Evolutionary conservation across 129 eudicot species (phyloP), one percentile per base, ranked within the genome.

Genomic region (Centaurea solstitialis): DNA sequence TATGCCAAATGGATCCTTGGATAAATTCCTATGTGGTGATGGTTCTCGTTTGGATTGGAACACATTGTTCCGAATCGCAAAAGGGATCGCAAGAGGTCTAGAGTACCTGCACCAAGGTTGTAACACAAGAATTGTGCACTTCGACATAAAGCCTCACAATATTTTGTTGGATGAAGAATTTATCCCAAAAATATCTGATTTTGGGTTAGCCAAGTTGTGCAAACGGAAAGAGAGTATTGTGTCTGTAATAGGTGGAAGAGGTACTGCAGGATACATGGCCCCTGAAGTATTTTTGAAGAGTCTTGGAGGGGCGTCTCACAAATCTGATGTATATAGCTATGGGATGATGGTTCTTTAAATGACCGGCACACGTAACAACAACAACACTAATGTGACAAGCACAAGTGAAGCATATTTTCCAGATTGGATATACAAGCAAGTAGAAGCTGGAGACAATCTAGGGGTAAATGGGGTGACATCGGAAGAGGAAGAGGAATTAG

Each of bases 211-310:
- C 8, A 82, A 70, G 70, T 45, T 86, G 33, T 85, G 76, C 35
- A 77, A 65, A 6, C 26, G 72, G 30, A 70, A 75, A 38, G 75
- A 85, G 43, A 85, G 88, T 41, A 45, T 70, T 5, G 37, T 80
- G 3, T 85, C 88, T 0, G 76, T 61, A 64, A 17, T 70, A 21
- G 85, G 40, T 8, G 78, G 82, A 7, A 85, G 85, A 70, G 85
- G 88, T 41, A 84, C 84, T 1, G 41, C 80, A 30, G 87, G 87
- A n/a, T 84, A 79, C 70, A 82, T 82, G 26, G 86, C 86, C 24
- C 86, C 81, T 1, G 86, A 82, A 59, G 70, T 82, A 9, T 61
- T 84, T 7, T 37, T 80, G 20, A 79, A 81, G 28, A 85, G 43
- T 53, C 70, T 80, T 7, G 87, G 87, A 40, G 69, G 68, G 3